Conservation (phyloP, 495 filamentous ascomycete genomes). For the Talaromyces stipitatus region DNA sequence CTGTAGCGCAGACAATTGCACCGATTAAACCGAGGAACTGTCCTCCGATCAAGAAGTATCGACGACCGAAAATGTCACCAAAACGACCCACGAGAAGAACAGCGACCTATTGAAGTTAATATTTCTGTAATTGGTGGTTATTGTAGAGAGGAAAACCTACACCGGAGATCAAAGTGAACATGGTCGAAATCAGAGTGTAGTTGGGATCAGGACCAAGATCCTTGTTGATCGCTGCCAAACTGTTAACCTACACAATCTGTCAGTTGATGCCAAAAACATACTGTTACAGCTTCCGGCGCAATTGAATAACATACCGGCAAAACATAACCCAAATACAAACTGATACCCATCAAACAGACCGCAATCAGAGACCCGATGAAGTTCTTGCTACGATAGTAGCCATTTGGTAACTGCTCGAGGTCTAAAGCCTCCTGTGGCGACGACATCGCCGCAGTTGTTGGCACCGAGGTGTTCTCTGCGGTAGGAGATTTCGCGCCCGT, state of each 20-base stretch:
- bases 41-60: slow-evolving; percentile 41
- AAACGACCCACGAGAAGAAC: slow-evolving; percentile 38
- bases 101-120: slow-evolving; percentile 21
- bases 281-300: neutral
- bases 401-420: slow-evolving; percentile 11
- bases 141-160: slow-evolving; percentile 3
- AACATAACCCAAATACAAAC: slow-evolving; percentile 15
- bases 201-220: slow-evolving; percentile 27
- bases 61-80: slow-evolving; percentile 46
- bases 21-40: slow-evolving; percentile 33
- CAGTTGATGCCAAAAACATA: no score
- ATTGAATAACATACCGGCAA: slow-evolving; percentile 10
- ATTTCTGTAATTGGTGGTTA: slow-evolving; percentile 15
- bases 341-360: slow-evolving; percentile 16
- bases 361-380: slow-evolving; percentile 17
- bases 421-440: slow-evolving; percentile 24
- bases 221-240: slow-evolving; percentile 14
- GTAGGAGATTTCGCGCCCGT: neutral
- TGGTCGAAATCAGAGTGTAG: slow-evolving; percentile 27
- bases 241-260: slow-evolving; percentile 7
- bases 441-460: neutral
- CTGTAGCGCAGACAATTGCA: slow-evolving; percentile 33
- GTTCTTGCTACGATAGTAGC: slow-evolving; percentile 15
- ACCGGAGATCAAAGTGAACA: slow-evolving; percentile 18
- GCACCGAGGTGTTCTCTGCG: neutral